Percentiles rank a stretch among this genome's conserved stretches.
Conservation (phyloP, 345 rosid species). For the Hevea brasiliensis region DNA sequence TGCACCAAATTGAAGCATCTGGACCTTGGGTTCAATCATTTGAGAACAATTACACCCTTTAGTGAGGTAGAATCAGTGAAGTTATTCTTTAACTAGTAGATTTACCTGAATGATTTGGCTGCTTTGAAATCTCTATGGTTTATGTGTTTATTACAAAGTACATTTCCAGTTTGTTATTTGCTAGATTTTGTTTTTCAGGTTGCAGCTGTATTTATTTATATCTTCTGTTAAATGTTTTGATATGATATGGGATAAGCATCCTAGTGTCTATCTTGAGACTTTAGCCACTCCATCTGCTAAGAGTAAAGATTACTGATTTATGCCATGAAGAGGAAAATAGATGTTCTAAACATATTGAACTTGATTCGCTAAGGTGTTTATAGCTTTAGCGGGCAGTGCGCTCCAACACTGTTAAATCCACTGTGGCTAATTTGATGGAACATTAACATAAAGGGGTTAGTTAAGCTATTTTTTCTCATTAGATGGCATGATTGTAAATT, state of each 20-base stretch:
- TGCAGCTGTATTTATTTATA: not conserved
- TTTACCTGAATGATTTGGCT: not conserved
- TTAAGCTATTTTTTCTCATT: not conserved
- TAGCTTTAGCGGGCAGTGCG: not conserved
- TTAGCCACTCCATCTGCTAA: not conserved
- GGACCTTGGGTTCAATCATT: slow-evolving; percentile 93
- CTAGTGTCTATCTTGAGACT: not conserved
- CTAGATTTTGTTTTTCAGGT: not conserved
- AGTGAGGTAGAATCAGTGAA: slow-evolving; percentile 53
- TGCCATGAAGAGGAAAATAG: not conserved
- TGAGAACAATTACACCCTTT: slow-evolving; percentile 63
- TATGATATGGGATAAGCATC: not conserved
- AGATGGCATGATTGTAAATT: no score
- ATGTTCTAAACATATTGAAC: not conserved
- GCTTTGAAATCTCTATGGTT: not conserved
- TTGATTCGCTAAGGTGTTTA: not conserved
- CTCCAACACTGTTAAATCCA: not conserved
- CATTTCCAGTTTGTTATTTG: not conserved
- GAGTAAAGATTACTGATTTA: not conserved
- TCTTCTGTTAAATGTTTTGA: not conserved
- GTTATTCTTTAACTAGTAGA: not conserved
- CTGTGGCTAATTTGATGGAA: not conserved
- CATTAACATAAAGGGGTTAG: not conserved
- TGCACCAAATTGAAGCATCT: slow-evolving; percentile 81
- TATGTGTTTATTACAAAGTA: not conserved